phyloP scores from a whole-genome alignment of 2,329 filamentous ascomycete genomes.

The Cercospora beticola region DNA sequence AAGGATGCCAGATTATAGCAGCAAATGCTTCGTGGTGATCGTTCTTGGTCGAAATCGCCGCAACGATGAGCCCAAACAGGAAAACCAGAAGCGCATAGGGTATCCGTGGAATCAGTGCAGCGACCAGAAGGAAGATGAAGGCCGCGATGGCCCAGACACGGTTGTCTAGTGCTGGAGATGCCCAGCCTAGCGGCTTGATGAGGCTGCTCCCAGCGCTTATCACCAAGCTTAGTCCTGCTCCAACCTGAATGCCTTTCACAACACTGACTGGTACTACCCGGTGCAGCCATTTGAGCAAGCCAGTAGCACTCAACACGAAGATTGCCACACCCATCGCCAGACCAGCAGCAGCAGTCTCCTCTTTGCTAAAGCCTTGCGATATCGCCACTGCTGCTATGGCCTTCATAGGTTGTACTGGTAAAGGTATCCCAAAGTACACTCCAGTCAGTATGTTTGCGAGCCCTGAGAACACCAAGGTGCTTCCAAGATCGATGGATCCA shows the following conservation, averaged over 20 bases:
- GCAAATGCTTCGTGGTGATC: slow-evolving; percentile 43
- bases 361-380: slow-evolving; percentile 62
- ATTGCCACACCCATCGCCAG: slow-evolving; percentile 74
- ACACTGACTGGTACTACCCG: slow-evolving; percentile 78
- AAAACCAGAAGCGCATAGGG: slow-evolving; percentile 80
- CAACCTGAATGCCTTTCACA: slow-evolving; percentile 92
- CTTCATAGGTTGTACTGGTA: slow-evolving; percentile 88
- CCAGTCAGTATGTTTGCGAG: slow-evolving; percentile 84
- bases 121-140: slow-evolving; percentile 68
- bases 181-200: slow-evolving; percentile 68
- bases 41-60: slow-evolving; percentile 46
- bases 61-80: slow-evolving; percentile 65
- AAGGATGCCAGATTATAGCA: slow-evolving; percentile 58
- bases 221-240: slow-evolving; percentile 80
- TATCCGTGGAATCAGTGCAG: slow-evolving; percentile 63
- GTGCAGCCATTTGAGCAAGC: slow-evolving; percentile 72
- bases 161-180: slow-evolving; percentile 69
- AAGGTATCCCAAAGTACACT: slow-evolving; percentile 76
- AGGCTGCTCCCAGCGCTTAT: slow-evolving; percentile 72
- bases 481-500: slow-evolving; percentile 74
- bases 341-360: slow-evolving; percentile 77
- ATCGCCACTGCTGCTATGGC: slow-evolving; percentile 92
- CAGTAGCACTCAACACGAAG: slow-evolving; percentile 73
- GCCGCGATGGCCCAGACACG: slow-evolving; percentile 72
- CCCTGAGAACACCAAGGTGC: slow-evolving; percentile 85